These are phyloP conservation scores for Gynandropsis gynandra DNA, from an alignment of 345 rosid species.

Conservation along the genomic window DNA sequence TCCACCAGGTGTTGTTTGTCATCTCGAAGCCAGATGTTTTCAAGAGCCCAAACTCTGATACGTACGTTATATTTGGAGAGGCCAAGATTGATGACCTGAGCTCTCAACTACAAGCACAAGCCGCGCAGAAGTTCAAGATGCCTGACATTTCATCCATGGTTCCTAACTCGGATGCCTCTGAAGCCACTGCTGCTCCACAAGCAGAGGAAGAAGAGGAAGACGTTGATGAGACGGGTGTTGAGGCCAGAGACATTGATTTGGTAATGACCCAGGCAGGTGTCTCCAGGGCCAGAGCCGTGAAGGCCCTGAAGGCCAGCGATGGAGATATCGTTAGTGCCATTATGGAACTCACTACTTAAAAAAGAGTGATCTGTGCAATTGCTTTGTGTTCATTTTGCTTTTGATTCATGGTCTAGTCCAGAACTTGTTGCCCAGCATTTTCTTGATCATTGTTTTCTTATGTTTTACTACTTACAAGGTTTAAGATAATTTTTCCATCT, in stretches of 20 bases:
- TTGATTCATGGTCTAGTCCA: not conserved
- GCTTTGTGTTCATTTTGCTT: not conserved
- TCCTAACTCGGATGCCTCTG: constrained; percentile 52
- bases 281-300: constrained; percentile 57
- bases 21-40: constrained; percentile 87
- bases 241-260: constrained; percentile 70
- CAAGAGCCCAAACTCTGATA: constrained; percentile 81
- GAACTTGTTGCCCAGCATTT: too few relatives aligned
- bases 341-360: constrained; percentile 83
- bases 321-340: constrained; percentile 92
- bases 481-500: too few relatives aligned
- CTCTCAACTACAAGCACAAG: constrained; percentile 87
- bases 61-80: constrained; percentile 81
- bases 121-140: constrained; percentile 91
- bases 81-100: constrained; percentile 84
- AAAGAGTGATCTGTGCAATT: constrained; percentile 5
- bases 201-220: constrained; percentile 79
- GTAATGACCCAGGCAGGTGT: constrained; percentile 93
- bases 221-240: constrained; percentile 71
- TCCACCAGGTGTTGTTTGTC: constrained; percentile 57
- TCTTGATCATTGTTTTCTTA: too few relatives aligned
- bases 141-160: constrained; percentile 64
- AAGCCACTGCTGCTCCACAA: constrained; percentile 29
- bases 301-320: constrained; percentile 57
- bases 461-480: too few relatives aligned